Conservation (phyloP, 2,329 filamentous ascomycete genomes). For the Pseudogymnoascus sp. region DNA sequence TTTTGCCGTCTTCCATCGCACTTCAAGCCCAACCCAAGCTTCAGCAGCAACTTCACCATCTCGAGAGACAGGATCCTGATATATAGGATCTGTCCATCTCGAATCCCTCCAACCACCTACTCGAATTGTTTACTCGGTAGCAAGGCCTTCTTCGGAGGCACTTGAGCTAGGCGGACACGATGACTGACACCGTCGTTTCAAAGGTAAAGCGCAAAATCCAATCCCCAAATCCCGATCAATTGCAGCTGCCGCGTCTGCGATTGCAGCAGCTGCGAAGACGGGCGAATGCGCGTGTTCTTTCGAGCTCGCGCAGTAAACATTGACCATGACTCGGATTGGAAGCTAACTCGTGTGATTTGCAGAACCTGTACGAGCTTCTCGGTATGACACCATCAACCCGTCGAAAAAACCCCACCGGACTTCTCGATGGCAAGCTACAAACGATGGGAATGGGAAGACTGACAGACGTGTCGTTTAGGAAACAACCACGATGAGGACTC, state of each 20-base stretch:
- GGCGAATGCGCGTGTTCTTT: not conserved
- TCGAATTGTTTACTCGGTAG: constrained; percentile 34
- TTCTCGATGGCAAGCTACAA: constrained; percentile 13
- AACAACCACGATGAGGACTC: constrained; percentile 59
- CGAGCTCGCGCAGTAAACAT: not conserved
- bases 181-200: constrained; percentile 33
- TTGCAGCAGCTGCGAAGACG: not conserved
- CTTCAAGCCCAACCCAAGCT: constrained; percentile 3
- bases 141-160: constrained; percentile 35
- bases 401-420: constrained; percentile 12
- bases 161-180: constrained; percentile 32
- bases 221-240: constrained; percentile 16
- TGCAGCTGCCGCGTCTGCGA: constrained; percentile 14
- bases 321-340: constrained; percentile 3
- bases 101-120: constrained; percentile 21
- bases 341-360: constrained; percentile 21
- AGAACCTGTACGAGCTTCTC: constrained; percentile 99
- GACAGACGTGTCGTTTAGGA: constrained; percentile 31
- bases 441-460: constrained; percentile 20
- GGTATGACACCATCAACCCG: constrained; percentile 53
- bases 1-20: constrained; percentile 3
- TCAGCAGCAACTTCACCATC: constrained; percentile 16
- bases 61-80: constrained; percentile 35
- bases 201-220: constrained; percentile 26
- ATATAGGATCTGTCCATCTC: constrained; percentile 33